Evolutionary conservation across 2,329 filamentous ascomycete species (phyloP).

Genomic region (Aspergillus fischeri): DNA sequence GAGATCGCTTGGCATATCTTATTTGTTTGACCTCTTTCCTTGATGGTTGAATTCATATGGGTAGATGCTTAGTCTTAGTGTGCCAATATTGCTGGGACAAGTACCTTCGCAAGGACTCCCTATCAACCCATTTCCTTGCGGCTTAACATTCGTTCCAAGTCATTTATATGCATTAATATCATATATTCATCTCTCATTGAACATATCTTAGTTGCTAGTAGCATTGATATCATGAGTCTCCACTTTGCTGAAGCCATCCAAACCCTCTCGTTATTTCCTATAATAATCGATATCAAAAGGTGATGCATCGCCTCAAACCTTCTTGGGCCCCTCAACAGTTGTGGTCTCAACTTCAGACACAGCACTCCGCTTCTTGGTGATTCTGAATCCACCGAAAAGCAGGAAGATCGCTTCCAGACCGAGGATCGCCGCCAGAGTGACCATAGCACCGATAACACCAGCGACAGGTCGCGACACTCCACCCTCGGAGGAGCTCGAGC

Average conservation of each 20-base stretch:
- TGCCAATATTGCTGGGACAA: too few relatives aligned
- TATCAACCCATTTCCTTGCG: too few relatives aligned
- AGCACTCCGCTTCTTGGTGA: slow-evolving; percentile 51
- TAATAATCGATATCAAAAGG: not conserved
- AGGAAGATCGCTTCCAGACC: slow-evolving; percentile 52
- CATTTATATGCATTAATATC: not conserved
- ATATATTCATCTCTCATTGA: not conserved
- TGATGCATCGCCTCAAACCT: slow-evolving; percentile 4
- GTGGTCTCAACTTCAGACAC: slow-evolving; percentile 9
- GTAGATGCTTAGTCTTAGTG: too few relatives aligned
- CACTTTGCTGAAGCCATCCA: too few relatives aligned
- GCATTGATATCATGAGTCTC: too few relatives aligned
- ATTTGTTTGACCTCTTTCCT: too few relatives aligned
- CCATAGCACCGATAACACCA: slow-evolving; percentile 72
- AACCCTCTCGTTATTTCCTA: not conserved
- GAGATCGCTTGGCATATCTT: too few relatives aligned
- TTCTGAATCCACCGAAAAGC: slow-evolving; percentile 53
- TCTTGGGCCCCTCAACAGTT: slow-evolving; percentile 17
- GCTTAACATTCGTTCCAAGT: too few relatives aligned
- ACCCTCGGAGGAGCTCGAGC: slow-evolving; percentile 20
- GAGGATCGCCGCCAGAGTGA: slow-evolving; percentile 62
- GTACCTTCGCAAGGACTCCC: too few relatives aligned
- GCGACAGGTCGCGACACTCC: slow-evolving; percentile 68
- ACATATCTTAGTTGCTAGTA: too few relatives aligned
- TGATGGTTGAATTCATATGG: too few relatives aligned